Evolutionary conservation across 805 yeast genomes (phyloP), one percentile per base, ranked within the genome.

Genomic region (Metschnikowia shivogae): DNA sequence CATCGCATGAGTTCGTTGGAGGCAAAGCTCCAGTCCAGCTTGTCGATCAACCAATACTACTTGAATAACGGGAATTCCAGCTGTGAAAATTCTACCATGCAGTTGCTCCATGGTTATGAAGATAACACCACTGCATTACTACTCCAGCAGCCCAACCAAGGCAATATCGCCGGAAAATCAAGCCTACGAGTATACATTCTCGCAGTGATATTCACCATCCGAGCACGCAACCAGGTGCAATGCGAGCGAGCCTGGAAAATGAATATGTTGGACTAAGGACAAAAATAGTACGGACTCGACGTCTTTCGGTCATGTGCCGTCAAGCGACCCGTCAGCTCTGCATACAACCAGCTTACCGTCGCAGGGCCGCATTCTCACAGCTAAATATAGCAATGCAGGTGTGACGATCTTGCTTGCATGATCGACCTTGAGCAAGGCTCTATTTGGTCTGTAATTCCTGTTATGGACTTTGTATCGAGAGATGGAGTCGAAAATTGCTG

Each of bases 121-220:
- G 42, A 28, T 11, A 26, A 29, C 27, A 27, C 34, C n/a, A 39
- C 45, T 10, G 45, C 33, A 7, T 24, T 20, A 4, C 44, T 36
- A 13, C 38, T 26, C 12, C 28, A 33, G 10, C n/a, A n/a, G 5
- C 11, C 36, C 10, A 20, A 5, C 11, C 30, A 13, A 26, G 33
- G 8, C 9, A 19, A 9, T 20, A 26, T 29, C 19, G 36, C 39
- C 11, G 24, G 12, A 11, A 27, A 28, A 13, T 41, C 34, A 6
- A 29, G 20, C 5, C 49, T 52, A 14, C 47, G 55, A 24, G 32
- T 53, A 5, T 54, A 47, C 33, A 39, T 53, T 9, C 45, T 48
- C 6, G 57, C 53, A 2, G 53, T 46, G 12, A 29, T 50, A 9
- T 56, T 56, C 34, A 40, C 42, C 11, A 35, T 42, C 14, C 46